phyloP scores from a whole-genome alignment of 2,329 filamentous ascomycete genomes.

The Phaeoacremonium minimum region DNA sequence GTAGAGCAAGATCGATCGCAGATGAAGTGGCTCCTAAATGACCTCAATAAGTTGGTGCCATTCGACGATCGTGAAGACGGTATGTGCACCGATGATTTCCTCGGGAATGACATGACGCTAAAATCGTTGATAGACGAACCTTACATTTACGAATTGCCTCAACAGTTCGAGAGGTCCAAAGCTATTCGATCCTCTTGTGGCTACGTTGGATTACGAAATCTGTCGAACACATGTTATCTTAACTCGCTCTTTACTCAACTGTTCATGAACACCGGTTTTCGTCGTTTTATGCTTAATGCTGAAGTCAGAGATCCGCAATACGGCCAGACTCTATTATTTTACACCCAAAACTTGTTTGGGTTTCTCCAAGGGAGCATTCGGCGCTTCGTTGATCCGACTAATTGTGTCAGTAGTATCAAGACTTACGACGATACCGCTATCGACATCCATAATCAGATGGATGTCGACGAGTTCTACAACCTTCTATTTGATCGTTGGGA shows the following conservation, averaged over 20 bases:
- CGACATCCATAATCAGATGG: conserved; percentile 89
- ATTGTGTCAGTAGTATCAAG: conserved; percentile 70
- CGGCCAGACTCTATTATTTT: conserved; percentile 64
- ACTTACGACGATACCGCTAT: conserved; percentile 80
- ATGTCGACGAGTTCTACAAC: conserved; percentile 97
- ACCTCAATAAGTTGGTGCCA: conserved; percentile 45
- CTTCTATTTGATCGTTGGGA: conserved; percentile 91
- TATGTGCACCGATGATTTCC: conserved; percentile 15
- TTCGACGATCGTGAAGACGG: conserved; percentile 37
- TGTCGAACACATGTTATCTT: conserved; percentile 95
- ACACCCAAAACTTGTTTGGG: conserved; percentile 79
- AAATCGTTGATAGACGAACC: conserved; percentile 29
- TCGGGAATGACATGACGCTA: conserved; percentile 12
- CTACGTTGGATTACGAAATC: conserved; percentile 85
- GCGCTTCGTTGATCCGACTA: conserved; percentile 68
- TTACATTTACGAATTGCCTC: conserved; percentile 58
- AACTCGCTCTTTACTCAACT: conserved; percentile 93
- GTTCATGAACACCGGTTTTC: conserved; percentile 90
- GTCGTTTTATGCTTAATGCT: conserved; percentile 74
- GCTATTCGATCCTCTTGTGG: conserved; percentile 72
- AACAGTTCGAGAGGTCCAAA: conserved; percentile 59
- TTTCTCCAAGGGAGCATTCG: conserved; percentile 79
- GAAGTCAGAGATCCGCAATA: conserved; percentile 47
- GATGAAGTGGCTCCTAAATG: conserved; percentile 45
- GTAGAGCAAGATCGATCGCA: conserved; percentile 46